Conservation (phyloP, 2,329 filamentous ascomycete genomes). For the Trichoderma atrobrunneum region DNA sequence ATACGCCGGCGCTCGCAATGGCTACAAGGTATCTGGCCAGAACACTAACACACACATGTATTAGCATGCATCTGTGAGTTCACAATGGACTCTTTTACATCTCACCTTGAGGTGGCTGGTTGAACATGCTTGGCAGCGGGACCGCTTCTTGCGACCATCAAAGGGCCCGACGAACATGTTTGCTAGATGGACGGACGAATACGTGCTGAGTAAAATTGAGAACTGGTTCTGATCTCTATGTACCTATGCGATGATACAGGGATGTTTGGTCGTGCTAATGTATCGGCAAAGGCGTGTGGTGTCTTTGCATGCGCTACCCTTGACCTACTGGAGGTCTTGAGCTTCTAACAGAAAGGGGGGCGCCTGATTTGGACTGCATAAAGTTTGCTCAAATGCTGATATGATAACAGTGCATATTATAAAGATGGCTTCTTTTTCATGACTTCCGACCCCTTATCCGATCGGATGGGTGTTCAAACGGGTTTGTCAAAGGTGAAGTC, state of each 20-base stretch:
- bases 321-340: neutral
- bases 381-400: neutral
- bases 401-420: neutral
- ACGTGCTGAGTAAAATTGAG: neutral
- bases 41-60: slow-evolving; percentile 28
- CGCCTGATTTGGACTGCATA: neutral
- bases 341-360: neutral
- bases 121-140: slow-evolving; percentile 32
- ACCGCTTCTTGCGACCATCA: slow-evolving; percentile 33
- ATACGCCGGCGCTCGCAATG: slow-evolving; percentile 29
- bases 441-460: neutral
- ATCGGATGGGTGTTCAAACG: neutral
- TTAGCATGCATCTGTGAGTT: neutral
- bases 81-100: neutral
- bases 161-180: slow-evolving; percentile 35
- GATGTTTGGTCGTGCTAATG: neutral
- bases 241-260: neutral
- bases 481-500: neutral
- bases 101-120: slow-evolving; percentile 35
- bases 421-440: neutral
- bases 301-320: neutral
- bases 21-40: slow-evolving; percentile 31
- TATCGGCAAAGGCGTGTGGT: neutral
- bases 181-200: neutral
- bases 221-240: neutral